phyloP scores from a whole-genome alignment of 2,329 filamentous ascomycete species.

The Aspergillus quadrilineatus region DNA sequence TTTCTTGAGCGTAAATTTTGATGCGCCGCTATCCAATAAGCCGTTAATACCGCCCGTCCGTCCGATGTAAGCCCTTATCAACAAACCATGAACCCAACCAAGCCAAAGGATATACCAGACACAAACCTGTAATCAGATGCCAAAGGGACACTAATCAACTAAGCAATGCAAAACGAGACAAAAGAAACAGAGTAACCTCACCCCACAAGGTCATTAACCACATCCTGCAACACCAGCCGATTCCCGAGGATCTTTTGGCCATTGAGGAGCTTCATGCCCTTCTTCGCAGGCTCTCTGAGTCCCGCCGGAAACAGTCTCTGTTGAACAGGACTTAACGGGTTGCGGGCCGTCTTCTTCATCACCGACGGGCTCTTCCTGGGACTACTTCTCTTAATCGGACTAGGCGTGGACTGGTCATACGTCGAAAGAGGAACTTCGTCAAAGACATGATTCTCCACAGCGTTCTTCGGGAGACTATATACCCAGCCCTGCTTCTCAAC shows the following conservation, averaged over 20 bases:
- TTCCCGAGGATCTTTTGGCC: conserved; percentile 60
- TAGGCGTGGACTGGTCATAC: conserved; percentile 26
- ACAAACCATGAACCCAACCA: conserved; percentile 6
- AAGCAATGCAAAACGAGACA: conserved; percentile 4
- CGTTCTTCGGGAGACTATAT: conserved; percentile 66
- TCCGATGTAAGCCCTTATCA: not conserved
- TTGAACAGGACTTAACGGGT: conserved; percentile 34
- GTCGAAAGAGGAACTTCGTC: conserved; percentile 44
- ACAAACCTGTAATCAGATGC: not conserved
- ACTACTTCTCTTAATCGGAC: conserved; percentile 33
- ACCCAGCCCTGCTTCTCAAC: conserved; percentile 80
- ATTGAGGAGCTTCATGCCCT: conserved; percentile 56
- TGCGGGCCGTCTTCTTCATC: conserved; percentile 25
- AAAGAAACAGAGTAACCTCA: conserved; percentile 17
- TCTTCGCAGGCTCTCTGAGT: conserved; percentile 56
- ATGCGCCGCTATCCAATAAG: not conserved
- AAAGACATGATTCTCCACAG: conserved; percentile 67
- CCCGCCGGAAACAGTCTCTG: conserved; percentile 30
- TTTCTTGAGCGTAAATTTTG: not conserved
- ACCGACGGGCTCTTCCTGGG: conserved; percentile 10
- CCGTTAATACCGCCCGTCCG: not conserved
- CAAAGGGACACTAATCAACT: conserved; percentile 2
- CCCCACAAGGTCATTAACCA: conserved; percentile 65
- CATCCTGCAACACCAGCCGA: conserved; percentile 69
- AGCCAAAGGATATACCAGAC: conserved; percentile 2